Evolutionary conservation across 371 early-diverging fungal genomes (phyloP).

Genomic region (Syncephalis plumigaleata): DNA sequence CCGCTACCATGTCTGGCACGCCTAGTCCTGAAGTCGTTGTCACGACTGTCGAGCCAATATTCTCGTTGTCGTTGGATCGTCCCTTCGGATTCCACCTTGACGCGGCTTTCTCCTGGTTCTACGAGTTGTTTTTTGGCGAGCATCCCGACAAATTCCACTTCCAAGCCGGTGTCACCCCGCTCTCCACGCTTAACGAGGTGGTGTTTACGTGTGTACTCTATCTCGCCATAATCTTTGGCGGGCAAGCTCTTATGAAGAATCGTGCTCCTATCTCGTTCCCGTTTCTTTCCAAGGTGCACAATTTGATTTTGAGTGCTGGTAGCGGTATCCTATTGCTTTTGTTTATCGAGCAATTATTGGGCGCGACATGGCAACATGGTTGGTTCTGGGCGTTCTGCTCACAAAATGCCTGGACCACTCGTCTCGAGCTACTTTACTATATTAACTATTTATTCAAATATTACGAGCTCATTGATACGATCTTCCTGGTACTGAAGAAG

Average conservation of each 20-base stretch:
- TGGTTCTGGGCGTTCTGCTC: slow-evolving; percentile 51
- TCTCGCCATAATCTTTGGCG: slow-evolving; percentile 52
- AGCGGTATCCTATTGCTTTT: slow-evolving; percentile 41
- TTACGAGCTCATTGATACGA: slow-evolving; percentile 64
- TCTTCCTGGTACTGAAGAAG: slow-evolving; percentile 51
- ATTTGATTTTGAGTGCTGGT: slow-evolving; percentile 43
- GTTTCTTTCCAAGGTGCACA: slow-evolving; percentile 51
- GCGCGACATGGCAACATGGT: slow-evolving; percentile 39
- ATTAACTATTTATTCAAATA: slow-evolving; percentile 76
- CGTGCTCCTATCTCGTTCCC: slow-evolving; percentile 41
- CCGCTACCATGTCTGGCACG: too few species aligned
- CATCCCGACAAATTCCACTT: slow-evolving; percentile 29
- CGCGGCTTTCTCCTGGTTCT: slow-evolving; percentile 24
- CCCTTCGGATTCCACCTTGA: slow-evolving; percentile 34
- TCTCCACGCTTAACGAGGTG: slow-evolving; percentile 49
- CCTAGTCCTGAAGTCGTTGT: too few species aligned
- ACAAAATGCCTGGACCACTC: slow-evolving; percentile 46
- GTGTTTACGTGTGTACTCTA: slow-evolving; percentile 29
- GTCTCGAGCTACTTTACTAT: slow-evolving; percentile 59
- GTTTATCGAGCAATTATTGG: slow-evolving; percentile 51
- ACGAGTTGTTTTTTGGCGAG: slow-evolving; percentile 22
- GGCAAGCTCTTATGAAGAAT: slow-evolving; percentile 41
- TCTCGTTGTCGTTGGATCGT: slow-evolving; percentile 15
- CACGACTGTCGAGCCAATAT: too few species aligned
- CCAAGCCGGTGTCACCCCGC: slow-evolving; percentile 34